Conservation (phyloP, 352 stramenopile species). For the Phytopythium chamaehyphon region DNA sequence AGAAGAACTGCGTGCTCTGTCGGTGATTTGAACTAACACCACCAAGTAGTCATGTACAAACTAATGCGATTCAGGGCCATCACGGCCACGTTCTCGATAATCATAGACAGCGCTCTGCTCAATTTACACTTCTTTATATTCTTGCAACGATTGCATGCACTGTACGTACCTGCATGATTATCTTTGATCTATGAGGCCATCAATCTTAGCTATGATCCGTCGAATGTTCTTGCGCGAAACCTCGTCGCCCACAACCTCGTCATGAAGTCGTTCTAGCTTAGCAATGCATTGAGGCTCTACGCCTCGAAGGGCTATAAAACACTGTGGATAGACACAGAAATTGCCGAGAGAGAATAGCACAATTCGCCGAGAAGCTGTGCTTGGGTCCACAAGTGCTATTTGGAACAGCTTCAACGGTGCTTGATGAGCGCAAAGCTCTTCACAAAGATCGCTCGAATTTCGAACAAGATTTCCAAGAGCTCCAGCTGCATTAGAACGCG, state of each 20-base stretch:
- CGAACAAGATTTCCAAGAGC: slow-evolving; percentile 91
- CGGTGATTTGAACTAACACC: too few relatives aligned
- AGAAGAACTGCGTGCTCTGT: too few relatives aligned
- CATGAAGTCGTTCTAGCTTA: slow-evolving; percentile 49
- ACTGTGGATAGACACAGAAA: slow-evolving; percentile 76
- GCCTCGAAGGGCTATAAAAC: slow-evolving; percentile 47
- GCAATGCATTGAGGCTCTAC: slow-evolving; percentile 34
- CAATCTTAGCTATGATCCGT: slow-evolving; percentile 58
- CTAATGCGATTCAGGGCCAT: too few relatives aligned
- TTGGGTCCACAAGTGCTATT: slow-evolving; percentile 58
- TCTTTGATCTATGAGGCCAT: slow-evolving; percentile 17
- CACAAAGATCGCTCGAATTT: slow-evolving; percentile 79
- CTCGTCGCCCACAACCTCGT: slow-evolving; percentile 60
- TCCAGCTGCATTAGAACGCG: slow-evolving; percentile 88
- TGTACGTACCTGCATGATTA: too few relatives aligned
- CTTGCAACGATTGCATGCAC: too few relatives aligned
- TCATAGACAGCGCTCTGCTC: too few relatives aligned
- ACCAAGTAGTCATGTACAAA: too few relatives aligned
- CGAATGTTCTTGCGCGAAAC: slow-evolving; percentile 68
- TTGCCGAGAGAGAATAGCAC: slow-evolving; percentile 91
- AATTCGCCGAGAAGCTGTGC: slow-evolving; percentile 66
- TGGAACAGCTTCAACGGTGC: slow-evolving; percentile 72
- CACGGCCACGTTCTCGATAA: too few relatives aligned
- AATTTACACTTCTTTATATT: too few relatives aligned
- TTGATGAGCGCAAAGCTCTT: slow-evolving; percentile 50